Evolutionary conservation across 768 basidiomycete species (phyloP).

Genomic region (Kwoniella heveanensis): DNA sequence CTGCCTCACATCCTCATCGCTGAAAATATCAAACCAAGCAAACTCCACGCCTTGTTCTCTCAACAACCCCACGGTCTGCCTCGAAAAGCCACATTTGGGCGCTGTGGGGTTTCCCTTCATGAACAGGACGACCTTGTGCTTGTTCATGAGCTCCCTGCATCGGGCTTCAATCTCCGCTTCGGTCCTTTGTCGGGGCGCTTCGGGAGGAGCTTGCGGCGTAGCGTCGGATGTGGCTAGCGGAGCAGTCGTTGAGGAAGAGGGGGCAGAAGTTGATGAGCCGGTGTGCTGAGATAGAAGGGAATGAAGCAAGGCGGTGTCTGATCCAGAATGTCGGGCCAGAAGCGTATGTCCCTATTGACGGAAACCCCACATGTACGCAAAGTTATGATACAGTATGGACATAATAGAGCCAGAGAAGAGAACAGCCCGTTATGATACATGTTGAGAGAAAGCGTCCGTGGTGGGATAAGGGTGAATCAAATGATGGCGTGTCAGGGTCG

Average conservation of each 20-base stretch:
- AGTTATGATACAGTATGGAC: constrained; percentile 3
- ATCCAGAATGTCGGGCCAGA: constrained; percentile 75
- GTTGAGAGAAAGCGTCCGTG: constrained; percentile 4
- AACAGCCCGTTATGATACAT: neutral
- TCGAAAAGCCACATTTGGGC: constrained; percentile 83
- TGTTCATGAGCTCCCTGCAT: constrained; percentile 72
- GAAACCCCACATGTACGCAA: no score
- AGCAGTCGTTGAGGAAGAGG: constrained; percentile 43
- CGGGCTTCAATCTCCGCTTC: constrained; percentile 69
- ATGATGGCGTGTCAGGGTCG: constrained; percentile 2
- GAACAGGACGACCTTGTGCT: constrained; percentile 77
- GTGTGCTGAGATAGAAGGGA: constrained; percentile 66
- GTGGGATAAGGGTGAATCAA: neutral
- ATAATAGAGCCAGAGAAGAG: neutral
- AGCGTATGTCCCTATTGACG: constrained; percentile 79
- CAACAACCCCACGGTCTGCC: constrained; percentile 71
- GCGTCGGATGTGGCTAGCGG: constrained; percentile 49
- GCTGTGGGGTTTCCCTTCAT: constrained; percentile 82
- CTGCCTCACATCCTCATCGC: constrained; percentile 77
- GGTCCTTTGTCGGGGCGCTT: constrained; percentile 58
- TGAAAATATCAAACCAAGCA: constrained; percentile 78
- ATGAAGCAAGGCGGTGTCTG: constrained; percentile 70
- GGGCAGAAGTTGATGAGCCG: constrained; percentile 42
- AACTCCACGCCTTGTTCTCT: constrained; percentile 68
- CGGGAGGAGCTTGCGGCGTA: constrained; percentile 31